These are phyloP conservation scores for Globisporangium orthogonon DNA, from an alignment of 352 stramenopile species.

Conservation along the genomic window DNA sequence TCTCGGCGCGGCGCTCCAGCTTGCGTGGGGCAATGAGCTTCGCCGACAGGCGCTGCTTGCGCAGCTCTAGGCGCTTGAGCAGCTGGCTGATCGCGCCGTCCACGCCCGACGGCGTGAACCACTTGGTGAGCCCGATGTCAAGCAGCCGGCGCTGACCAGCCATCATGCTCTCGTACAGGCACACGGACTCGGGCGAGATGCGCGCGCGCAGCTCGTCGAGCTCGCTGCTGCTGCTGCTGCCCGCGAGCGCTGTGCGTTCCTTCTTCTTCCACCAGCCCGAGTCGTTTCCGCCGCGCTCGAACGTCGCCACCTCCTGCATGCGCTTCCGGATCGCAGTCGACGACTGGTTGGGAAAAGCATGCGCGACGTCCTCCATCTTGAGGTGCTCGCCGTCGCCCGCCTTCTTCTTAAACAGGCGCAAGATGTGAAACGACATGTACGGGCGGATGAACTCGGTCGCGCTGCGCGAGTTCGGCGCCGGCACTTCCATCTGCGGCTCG, in stretches of 20 bases:
- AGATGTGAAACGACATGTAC: slow-evolving; percentile 85
- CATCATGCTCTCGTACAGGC: slow-evolving; percentile 87
- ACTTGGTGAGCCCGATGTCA: slow-evolving; percentile 74
- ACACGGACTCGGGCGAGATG: slow-evolving; percentile 77
- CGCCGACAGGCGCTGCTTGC: slow-evolving; percentile 45
- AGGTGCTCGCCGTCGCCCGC: slow-evolving; percentile 66
- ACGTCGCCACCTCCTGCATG: slow-evolving; percentile 82
- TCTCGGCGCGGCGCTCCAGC: background rate
- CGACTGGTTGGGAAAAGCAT: slow-evolving; percentile 76
- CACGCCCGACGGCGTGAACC: slow-evolving; percentile 68
- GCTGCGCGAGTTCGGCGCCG: slow-evolving; percentile 49
- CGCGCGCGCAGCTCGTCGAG: slow-evolving; percentile 29
- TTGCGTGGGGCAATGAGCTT: slow-evolving; percentile 43
- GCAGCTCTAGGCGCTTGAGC: slow-evolving; percentile 59
- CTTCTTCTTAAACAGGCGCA: slow-evolving; percentile 73
- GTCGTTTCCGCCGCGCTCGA: slow-evolving; percentile 76
- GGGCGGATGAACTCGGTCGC: slow-evolving; percentile 82
- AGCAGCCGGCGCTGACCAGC: slow-evolving; percentile 67
- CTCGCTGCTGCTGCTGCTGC: slow-evolving; percentile 6
- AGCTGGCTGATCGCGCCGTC: slow-evolving; percentile 67
- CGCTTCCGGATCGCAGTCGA: slow-evolving; percentile 74
- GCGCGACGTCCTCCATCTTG: slow-evolving; percentile 79
- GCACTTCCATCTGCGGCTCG: slow-evolving; percentile 51
- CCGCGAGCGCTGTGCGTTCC: slow-evolving; percentile 54
- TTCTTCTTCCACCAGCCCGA: slow-evolving; percentile 85